A percentile compares a stretch with the other conserved stretches of the same genome.
These are phyloP conservation scores for Chrysanthemum makinoi DNA, from an alignment of 129 eudicot genomes.

Conservation along the genomic window DNA sequence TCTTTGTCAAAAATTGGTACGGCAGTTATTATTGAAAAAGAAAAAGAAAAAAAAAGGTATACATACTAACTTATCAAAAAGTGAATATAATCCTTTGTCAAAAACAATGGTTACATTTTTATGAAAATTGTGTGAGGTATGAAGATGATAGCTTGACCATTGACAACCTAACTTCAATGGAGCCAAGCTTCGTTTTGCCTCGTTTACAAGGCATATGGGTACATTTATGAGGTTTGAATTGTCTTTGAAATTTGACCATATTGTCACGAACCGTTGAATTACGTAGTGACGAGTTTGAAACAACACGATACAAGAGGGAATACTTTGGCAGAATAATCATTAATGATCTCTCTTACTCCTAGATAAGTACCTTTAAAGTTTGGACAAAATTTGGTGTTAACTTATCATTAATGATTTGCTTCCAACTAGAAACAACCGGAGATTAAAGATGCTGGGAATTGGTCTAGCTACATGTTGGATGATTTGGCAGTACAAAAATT, in stretches of 20 bases:
- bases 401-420: too few relatives aligned
- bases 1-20: too few relatives aligned
- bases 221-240: slow-evolving; percentile 16
- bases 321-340: neutral
- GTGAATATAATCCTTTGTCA: too few relatives aligned
- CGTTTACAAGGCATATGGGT: slow-evolving; percentile 30
- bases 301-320: neutral
- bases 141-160: slow-evolving; percentile 6
- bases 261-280: slow-evolving; percentile 16
- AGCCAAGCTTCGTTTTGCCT: slow-evolving; percentile 23
- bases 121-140: neutral
- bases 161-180: slow-evolving; percentile 15
- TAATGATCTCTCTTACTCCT: neutral
- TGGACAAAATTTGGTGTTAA: too few relatives aligned
- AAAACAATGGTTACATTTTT: neutral
- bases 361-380: too few relatives aligned
- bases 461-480: too few relatives aligned
- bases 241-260: slow-evolving; percentile 19
- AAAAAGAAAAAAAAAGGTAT: too few relatives aligned
- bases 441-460: too few relatives aligned
- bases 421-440: too few relatives aligned
- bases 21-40: too few relatives aligned
- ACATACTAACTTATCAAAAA: too few relatives aligned
- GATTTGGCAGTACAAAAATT: too few relatives aligned
- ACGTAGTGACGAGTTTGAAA: neutral